Percentiles rank a stretch among this genome's conserved stretches.
Conservation (phyloP, 225 moss, liverwort and hornwort species). For the Pleurozium schreberi region DNA sequence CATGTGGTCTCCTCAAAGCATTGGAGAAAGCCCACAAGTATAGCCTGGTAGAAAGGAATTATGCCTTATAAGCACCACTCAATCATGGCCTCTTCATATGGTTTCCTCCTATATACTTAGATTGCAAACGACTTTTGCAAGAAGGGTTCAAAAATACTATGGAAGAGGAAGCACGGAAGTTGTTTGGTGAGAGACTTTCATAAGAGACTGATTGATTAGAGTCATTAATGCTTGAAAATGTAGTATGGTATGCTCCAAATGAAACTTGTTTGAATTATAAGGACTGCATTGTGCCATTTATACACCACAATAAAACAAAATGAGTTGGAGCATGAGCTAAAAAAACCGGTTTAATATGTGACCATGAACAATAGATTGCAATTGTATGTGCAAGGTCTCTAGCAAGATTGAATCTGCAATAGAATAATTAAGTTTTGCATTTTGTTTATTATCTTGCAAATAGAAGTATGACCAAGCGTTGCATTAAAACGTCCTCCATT, state of each 20-base stretch:
- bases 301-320: too few species aligned
- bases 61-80: not conserved
- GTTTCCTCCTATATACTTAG: not conserved
- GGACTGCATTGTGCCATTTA: too few species aligned
- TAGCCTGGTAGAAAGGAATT: not conserved
- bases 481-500: too few species aligned
- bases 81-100: not conserved
- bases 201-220: not conserved
- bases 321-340: too few species aligned
- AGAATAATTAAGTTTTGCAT: too few species aligned
- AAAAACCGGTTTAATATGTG: too few species aligned
- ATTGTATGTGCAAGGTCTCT: too few species aligned
- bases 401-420: too few species aligned
- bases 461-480: too few species aligned
- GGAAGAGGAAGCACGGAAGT: not conserved
- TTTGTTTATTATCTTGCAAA: too few species aligned
- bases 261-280: not conserved
- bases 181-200: not conserved
- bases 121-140: too few species aligned
- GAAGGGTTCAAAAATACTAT: not conserved
- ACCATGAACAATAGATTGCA: too few species aligned
- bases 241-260: not conserved
- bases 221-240: not conserved
- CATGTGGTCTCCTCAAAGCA: not conserved
- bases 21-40: not conserved